Evolutionary conservation across 2,329 filamentous ascomycete genomes (phyloP), one percentile per base, ranked within the genome.

Genomic region (Aspergillus neotritici): DNA sequence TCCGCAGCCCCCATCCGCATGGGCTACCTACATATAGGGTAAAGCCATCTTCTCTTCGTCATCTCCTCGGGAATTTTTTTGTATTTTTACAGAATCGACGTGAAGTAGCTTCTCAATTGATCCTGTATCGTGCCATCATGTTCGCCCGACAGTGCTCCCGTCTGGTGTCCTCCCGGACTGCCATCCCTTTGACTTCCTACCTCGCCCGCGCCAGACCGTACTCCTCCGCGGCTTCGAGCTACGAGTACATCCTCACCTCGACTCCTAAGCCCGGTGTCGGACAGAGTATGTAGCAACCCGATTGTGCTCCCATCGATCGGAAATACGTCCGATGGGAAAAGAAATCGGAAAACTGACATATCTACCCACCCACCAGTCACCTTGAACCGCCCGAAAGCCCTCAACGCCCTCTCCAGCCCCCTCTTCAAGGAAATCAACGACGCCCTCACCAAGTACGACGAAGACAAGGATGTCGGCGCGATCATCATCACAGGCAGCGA

Each of bases 351-450:
- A 15, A 31, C 13, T 2, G 15, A 31, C 13, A 15, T 17, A 10
- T 13, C 2, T 1, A 28, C 4, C 14, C 48, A 41, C 21, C n/a
- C n/a, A n/a, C n/a, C n/a, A 96, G 91, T 97, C 61, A 93, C 89
- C 11, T 75, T 98, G 53, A 88, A 94, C 77, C 86, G 93, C 34
- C 93, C 93, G 50, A 95, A 94, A 76, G 89, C 91, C 34, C 82
- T 95, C 61, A 98, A 98, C 67, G 93, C 93, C 35, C 81, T 98
- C 52, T 91, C 79, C 70, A 93, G 87, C 5, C 88, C 91, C 8
- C 82, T 98, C 39, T 95, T 98, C 65, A 76, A 73, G 55, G 93
- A 98, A 72, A 79, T 98, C 54, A 94, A 94, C 69, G 71, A 83
- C 54, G 87, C 87, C 29, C 78, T 95, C 42, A 70, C 70, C 49